phyloP scores from a whole-genome alignment of 2,329 filamentous ascomycete genomes.

The Alternaria gaisen region DNA sequence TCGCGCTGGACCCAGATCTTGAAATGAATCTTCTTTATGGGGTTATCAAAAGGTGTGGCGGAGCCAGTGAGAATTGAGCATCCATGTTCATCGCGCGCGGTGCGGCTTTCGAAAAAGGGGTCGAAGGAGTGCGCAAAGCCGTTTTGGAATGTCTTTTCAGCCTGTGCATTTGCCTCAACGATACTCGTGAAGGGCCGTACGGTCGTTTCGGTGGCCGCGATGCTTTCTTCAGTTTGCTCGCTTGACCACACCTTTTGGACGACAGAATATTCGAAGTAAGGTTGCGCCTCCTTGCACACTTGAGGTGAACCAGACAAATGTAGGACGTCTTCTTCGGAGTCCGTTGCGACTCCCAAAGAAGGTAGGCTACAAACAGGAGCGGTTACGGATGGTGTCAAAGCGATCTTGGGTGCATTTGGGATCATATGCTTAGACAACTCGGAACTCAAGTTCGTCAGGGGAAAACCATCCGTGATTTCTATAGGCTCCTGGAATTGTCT shows the following conservation, averaged over 20 bases:
- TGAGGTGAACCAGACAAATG: neutral
- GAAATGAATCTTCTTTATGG: constrained; percentile 13
- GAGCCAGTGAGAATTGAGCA: constrained; percentile 14
- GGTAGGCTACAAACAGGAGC: neutral
- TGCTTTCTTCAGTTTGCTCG: constrained; percentile 4
- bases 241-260: constrained; percentile 27
- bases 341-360: neutral
- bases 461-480: neutral
- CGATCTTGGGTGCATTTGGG: neutral
- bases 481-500: neutral
- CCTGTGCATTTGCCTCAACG: constrained; percentile 29
- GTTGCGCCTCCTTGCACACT: constrained; percentile 15
- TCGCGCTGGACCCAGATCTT: constrained; percentile 33
- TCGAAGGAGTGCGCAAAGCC: constrained; percentile 7
- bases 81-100: constrained; percentile 20
- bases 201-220: constrained; percentile 9
- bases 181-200: constrained; percentile 20
- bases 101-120: constrained; percentile 14
- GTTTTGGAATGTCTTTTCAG: constrained; percentile 18
- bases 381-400: neutral
- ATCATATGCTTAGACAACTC: neutral
- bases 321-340: neutral
- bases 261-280: constrained; percentile 38
- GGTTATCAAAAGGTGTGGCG: constrained; percentile 22
- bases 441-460: neutral